Evolutionary conservation across 139 green algal genomes (phyloP), one percentile per base, ranked within the genome.

Genomic region (Coelastrella sp.): DNA sequence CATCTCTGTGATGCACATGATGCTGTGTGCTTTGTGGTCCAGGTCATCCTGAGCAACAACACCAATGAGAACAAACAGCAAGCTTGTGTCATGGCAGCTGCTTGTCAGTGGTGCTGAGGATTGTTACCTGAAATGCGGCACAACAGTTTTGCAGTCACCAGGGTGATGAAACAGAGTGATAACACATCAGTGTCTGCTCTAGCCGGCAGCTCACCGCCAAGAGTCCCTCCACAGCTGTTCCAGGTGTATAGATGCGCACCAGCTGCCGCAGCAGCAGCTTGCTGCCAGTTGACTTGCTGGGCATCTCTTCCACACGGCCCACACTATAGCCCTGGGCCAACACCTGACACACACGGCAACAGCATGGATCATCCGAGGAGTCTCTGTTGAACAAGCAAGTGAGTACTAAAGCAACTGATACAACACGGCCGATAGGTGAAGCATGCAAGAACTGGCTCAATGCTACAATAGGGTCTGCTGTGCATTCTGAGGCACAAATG

Each of bases 231-330:
- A 95, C 81, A 54, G 91, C 87, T 22, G 93, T 97, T 56, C 95
- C 95, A 0, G 95, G 95, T 6, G 93, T 95, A 91, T 97, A 97
- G 56, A 96, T 91, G 10, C 88, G 87, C 65, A 94, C 90, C 59
- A 97, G 92, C 47, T 14, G 78, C 84, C 95, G 92, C 60, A 77
- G 23, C 58, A 95, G 73, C 77, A 97, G 84, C 56, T 91, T 92
- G 64, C 54, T 57, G 59, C 64, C 54, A 68, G 71, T 20, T 58
- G 77, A 17, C 68, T 60, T 78, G 73, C 66, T 13, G 19, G 66
- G 80, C 64, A 86, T 59, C 92, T 96, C 93, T 90, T 96, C 94
- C 78, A 96, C 94, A 4, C 94, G 90, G 0, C 94, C 95, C 20
- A 97, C 94, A 66, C 65, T 91, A 82, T 95, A 95, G 4, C 95